Evolutionary conservation across 106 monocot genomes (phyloP), one percentile per base, ranked within the genome.

Genomic region (Hemerocallis citrina): DNA sequence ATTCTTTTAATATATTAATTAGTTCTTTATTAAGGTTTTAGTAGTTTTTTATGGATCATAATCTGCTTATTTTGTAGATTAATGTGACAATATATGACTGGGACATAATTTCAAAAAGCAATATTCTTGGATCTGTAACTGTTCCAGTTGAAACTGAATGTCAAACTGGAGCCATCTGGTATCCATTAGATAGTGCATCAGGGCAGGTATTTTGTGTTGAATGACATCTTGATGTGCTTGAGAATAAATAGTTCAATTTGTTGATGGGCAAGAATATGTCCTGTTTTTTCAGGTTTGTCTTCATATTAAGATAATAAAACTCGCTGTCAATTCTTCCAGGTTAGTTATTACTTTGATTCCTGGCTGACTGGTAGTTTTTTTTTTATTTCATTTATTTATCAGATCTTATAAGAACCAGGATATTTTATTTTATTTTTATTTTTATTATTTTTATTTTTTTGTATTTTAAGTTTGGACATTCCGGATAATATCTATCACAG

Each of bases 81-180:
- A 80, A 79, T 71, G 92, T 92, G 46, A 92, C 92, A 14, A 98
- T 98, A 79, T 78, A 92, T 80, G 98, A 98, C 62, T 98, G 98
- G 98, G 98, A 98, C 70, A 92, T 98, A 67, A 69, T 98, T 75
- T 92, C 92, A 92, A 98, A 88, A 81, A 89, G 89, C 64, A 85
- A 84, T 27, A 75, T 88, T 45, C 92, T 98, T 77, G 98, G 98
- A 41, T 98, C 98, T 75, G 92, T 82, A 5, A 82, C 70, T 66
- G 82, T 98, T 68, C 79, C 85, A 38, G 87, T 98, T 72, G 79
- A 78, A 42, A 73, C 35, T 52, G 98, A 98, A 75, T 74, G 74
- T 17, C 85, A 88, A 75, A 85, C 81, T 59, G 92, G 88, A 67
- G 69, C 79, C 12, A 48, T 85, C 38, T 98, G 98, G 98, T 59